Evolutionary conservation across 169 alveolate genomes (phyloP).

Genomic region (Plasmodium billcollinsi): DNA sequence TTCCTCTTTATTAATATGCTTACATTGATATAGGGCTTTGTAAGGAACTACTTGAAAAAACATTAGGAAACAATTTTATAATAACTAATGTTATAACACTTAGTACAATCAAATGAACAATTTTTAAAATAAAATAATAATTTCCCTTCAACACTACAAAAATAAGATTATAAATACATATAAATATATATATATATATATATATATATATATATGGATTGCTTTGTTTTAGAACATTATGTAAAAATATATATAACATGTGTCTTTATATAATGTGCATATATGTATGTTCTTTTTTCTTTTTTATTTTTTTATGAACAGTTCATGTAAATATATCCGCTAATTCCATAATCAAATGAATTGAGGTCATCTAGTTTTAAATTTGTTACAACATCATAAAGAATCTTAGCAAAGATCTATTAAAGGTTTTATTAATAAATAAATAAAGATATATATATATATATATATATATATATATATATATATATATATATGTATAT

Average conservation of each 20-base stretch:
- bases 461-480: background rate
- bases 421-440: too few relatives aligned
- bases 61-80: conserved; percentile 20
- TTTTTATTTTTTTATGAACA: conserved; percentile 19
- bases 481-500: background rate
- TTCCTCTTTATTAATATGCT: background rate
- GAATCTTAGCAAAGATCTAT: conserved; percentile 29
- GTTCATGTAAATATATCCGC: conserved; percentile 52
- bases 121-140: conserved; percentile 29
- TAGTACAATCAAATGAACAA: conserved; percentile 40
- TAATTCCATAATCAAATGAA: conserved; percentile 51
- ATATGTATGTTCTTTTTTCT: background rate
- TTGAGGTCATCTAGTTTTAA: conserved; percentile 31
- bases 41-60: conserved; percentile 19
- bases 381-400: conserved; percentile 45
- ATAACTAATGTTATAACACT: conserved; percentile 19
- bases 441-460: too few relatives aligned
- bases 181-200: conserved; percentile 6
- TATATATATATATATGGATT: background rate
- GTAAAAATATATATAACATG: too few relatives aligned
- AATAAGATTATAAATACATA: background rate
- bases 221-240: too few relatives aligned
- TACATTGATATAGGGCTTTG: conserved; percentile 50
- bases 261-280: background rate
- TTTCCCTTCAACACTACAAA: conserved; percentile 49